Conservation (phyloP, 345 rosid species). For the Microcos paniculata region DNA sequence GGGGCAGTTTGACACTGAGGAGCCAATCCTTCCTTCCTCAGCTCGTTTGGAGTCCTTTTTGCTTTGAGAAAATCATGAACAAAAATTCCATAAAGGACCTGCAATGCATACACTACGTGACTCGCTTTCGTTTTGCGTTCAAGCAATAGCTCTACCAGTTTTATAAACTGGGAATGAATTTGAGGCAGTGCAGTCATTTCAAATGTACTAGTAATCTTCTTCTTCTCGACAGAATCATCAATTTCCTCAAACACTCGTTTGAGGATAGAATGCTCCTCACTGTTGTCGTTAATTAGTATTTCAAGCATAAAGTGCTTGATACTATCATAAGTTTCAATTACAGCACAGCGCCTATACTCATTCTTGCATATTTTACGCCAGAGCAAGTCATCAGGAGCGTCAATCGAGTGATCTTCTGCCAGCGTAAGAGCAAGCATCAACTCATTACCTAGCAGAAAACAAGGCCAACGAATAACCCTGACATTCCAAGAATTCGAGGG, state of each 20-base stretch:
- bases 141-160: slow-evolving; percentile 53
- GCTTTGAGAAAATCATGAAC: slow-evolving; percentile 59
- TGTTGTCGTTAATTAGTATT: slow-evolving; percentile 54
- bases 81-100: slow-evolving; percentile 77
- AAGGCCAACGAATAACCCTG: slow-evolving; percentile 90
- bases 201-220: slow-evolving; percentile 67
- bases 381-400: slow-evolving; percentile 85
- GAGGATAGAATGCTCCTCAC: slow-evolving; percentile 75
- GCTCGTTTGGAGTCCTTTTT: slow-evolving; percentile 52
- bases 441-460: slow-evolving; percentile 86
- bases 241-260: slow-evolving; percentile 67
- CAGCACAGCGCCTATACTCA: slow-evolving; percentile 86
- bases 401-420: slow-evolving; percentile 75
- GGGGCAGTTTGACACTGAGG: slow-evolving; percentile 58
- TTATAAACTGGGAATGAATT: slow-evolving; percentile 61
- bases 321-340: slow-evolving; percentile 83
- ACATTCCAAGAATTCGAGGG: slow-evolving; percentile 86
- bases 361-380: slow-evolving; percentile 87
- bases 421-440: slow-evolving; percentile 83
- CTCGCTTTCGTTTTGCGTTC: slow-evolving; percentile 46
- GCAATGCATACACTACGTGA: slow-evolving; percentile 70
- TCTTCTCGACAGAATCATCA: slow-evolving; percentile 52
- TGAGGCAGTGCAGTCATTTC: slow-evolving; percentile 57
- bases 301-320: slow-evolving; percentile 66
- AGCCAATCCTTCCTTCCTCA: slow-evolving; percentile 65